Conservation (phyloP, 208 protist species). For the Trypanosoma cruzi region DNA sequence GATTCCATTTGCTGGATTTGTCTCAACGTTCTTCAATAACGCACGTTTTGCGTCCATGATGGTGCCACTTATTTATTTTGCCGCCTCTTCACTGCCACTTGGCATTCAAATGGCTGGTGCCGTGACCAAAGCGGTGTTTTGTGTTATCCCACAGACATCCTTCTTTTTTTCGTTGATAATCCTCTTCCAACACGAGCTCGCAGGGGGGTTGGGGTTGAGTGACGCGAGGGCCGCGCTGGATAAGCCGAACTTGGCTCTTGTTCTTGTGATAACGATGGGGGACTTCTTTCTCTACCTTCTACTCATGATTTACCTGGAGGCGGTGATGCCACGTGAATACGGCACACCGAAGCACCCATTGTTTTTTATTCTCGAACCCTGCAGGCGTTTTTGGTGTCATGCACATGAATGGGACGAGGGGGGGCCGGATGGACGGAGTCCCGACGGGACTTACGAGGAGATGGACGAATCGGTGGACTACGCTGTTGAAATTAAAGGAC, state of each 20-base stretch:
- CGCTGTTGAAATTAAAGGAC: slow-evolving; percentile 33
- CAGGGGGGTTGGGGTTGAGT: slow-evolving; percentile 33
- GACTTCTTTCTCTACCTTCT: slow-evolving; percentile 53
- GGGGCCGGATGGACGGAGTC: neutral
- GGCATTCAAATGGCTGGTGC: slow-evolving; percentile 24
- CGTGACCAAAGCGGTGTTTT: neutral
- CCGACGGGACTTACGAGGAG: slow-evolving; percentile 30
- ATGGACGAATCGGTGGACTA: slow-evolving; percentile 5
- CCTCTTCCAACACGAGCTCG: slow-evolving; percentile 39
- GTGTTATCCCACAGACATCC: slow-evolving; percentile 42
- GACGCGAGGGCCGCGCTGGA: slow-evolving; percentile 32
- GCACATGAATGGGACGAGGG: neutral
- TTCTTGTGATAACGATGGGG: slow-evolving; percentile 36
- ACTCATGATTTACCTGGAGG: slow-evolving; percentile 59
- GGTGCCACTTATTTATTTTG: slow-evolving; percentile 51
- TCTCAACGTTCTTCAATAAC: slow-evolving; percentile 48
- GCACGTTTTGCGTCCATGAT: slow-evolving; percentile 40
- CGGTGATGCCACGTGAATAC: slow-evolving; percentile 59
- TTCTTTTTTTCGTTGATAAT: slow-evolving; percentile 37
- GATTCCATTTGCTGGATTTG: slow-evolving; percentile 37
- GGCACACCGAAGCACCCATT: slow-evolving; percentile 65
- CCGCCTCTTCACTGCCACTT: slow-evolving; percentile 39
- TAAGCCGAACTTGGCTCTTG: slow-evolving; percentile 29
- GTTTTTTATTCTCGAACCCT: slow-evolving; percentile 60
- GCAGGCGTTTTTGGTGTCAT: slow-evolving; percentile 14